Percentiles rank a stretch among this genome's conserved stretches.
Evolutionary conservation across 768 basidiomycete species (phyloP).

Genomic region (Candolleomyces efflorescens): DNA sequence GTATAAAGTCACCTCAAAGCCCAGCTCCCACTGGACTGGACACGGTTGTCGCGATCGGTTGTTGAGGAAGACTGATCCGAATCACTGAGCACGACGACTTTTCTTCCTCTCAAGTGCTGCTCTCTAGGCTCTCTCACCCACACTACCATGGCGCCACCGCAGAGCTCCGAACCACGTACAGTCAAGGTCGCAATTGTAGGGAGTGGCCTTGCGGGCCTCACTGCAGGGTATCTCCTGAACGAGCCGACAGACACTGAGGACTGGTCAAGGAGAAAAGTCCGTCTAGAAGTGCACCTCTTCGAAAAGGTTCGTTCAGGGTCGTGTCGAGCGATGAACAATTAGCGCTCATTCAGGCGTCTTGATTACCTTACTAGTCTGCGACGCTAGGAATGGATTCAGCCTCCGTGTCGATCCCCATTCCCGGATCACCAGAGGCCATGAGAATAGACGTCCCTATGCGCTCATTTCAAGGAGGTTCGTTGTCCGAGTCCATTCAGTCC

Average conservation of each 20-base stretch:
- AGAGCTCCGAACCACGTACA: conserved; percentile 24
- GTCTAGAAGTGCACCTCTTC: conserved; percentile 67
- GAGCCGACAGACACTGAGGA: conserved; percentile 22
- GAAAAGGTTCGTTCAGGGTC: conserved; percentile 45
- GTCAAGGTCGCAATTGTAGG: conserved; percentile 70
- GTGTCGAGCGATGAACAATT: conserved; percentile 19
- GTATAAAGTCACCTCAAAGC: too few relatives aligned
- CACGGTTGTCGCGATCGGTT: too few relatives aligned
- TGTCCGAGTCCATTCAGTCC: too few relatives aligned
- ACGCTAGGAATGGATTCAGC: conserved; percentile 67
- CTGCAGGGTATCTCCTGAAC: conserved; percentile 57
- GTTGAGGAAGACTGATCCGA: background rate
- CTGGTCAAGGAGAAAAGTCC: conserved; percentile 23
- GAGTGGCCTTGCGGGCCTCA: conserved; percentile 69
- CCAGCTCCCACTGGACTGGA: too few relatives aligned
- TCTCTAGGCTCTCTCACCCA: background rate
- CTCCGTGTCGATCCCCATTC: conserved; percentile 43
- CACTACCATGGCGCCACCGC: background rate
- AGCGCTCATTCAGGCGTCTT: conserved; percentile 1
- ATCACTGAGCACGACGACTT: background rate
- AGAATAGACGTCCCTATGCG: conserved; percentile 79
- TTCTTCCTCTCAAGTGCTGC: background rate
- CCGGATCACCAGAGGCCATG: conserved; percentile 36
- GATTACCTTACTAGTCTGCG: conserved; percentile 34
- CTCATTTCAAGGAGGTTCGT: conserved; percentile 72